A percentile compares a stretch with the other conserved stretches of the same genome.
These are phyloP conservation scores for Tricholoma sp. DNA, from an alignment of 768 basidiomycete genomes.

Conservation along the genomic window DNA sequence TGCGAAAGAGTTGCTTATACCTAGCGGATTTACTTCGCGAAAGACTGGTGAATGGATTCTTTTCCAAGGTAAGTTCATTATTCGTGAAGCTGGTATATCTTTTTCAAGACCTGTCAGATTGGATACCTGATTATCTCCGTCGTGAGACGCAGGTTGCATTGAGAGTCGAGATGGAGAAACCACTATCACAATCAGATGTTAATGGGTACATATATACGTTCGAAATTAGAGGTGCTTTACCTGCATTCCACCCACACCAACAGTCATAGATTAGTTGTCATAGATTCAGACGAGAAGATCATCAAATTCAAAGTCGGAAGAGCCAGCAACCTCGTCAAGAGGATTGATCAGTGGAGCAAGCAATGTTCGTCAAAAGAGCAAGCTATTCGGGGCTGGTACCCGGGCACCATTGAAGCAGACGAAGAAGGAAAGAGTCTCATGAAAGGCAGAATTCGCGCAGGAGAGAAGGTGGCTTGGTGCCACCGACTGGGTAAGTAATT, in stretches of 20 bases:
- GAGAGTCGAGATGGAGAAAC: slow-evolving; percentile 42
- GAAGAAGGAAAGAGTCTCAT: slow-evolving; percentile 44
- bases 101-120: slow-evolving; percentile 38
- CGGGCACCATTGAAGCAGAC: slow-evolving; percentile 42
- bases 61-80: slow-evolving; percentile 44
- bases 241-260: background rate
- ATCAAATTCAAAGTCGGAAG: slow-evolving; percentile 79
- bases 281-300: slow-evolving; percentile 24
- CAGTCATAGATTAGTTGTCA: background rate
- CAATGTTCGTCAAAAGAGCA: slow-evolving; percentile 77
- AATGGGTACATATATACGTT: slow-evolving; percentile 81
- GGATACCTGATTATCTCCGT: slow-evolving; percentile 64
- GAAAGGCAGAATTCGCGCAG: slow-evolving; percentile 60
- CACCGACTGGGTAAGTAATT: slow-evolving; percentile 52
- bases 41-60: slow-evolving; percentile 47
- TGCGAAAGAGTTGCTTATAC: slow-evolving; percentile 44
- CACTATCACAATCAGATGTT: slow-evolving; percentile 50
- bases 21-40: slow-evolving; percentile 54
- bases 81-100: background rate
- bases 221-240: slow-evolving; percentile 61
- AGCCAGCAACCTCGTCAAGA: slow-evolving; percentile 63
- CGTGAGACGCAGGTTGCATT: slow-evolving; percentile 53
- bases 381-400: slow-evolving; percentile 71
- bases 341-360: slow-evolving; percentile 77
- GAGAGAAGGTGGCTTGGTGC: slow-evolving; percentile 58